These are phyloP conservation scores for Globisporangium polare DNA, from an alignment of 352 stramenopile species.

Conservation along the genomic window DNA sequence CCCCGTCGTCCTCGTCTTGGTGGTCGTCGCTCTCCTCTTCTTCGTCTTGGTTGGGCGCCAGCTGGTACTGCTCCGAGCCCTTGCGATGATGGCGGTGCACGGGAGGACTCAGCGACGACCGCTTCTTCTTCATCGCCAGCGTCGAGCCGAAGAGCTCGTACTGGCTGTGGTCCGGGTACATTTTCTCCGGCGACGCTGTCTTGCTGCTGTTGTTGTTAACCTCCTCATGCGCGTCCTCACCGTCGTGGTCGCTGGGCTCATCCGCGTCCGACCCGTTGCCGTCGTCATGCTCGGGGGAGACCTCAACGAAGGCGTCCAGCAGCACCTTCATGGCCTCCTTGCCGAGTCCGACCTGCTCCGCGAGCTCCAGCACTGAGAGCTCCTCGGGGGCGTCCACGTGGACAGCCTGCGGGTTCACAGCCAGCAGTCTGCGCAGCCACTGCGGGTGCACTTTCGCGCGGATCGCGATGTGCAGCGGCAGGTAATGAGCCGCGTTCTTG, in stretches of 20 bases:
- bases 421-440: constrained; percentile 52
- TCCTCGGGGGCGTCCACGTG: constrained; percentile 39
- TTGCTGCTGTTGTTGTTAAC: background rate
- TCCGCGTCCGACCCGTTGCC: constrained; percentile 2
- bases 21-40: constrained; percentile 5
- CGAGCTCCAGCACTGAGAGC: constrained; percentile 50
- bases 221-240: background rate
- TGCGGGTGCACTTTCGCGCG: constrained; percentile 37
- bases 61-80: background rate
- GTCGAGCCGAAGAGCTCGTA: constrained; percentile 4
- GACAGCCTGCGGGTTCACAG: constrained; percentile 49
- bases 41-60: constrained; percentile 1
- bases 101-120: constrained; percentile 2
- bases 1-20: background rate
- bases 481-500: constrained; percentile 60
- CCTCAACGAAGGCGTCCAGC: constrained; percentile 15
- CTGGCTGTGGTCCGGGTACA: background rate
- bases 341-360: constrained; percentile 35
- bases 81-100: background rate
- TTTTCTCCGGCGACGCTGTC: constrained; percentile 6
- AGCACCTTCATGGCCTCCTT: constrained; percentile 49
- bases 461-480: constrained; percentile 82
- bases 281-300: constrained; percentile 16
- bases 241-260: background rate
- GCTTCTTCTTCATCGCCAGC: background rate